These are phyloP conservation scores for Beauveria sp. DNA, from an alignment of 2,329 filamentous ascomycete species.

Conservation along the genomic window DNA sequence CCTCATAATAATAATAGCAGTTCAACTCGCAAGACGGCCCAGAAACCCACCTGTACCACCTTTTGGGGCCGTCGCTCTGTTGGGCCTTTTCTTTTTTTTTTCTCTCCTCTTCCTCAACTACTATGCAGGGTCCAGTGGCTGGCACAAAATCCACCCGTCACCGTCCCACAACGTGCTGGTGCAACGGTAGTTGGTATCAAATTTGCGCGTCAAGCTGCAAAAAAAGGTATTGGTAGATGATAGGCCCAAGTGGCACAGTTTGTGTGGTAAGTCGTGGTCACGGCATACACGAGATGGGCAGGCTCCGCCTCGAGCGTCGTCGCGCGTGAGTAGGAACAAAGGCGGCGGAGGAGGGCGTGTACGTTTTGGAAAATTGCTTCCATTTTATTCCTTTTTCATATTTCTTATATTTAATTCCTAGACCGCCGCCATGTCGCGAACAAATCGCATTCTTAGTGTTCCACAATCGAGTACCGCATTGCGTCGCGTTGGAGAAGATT, in stretches of 20 bases:
- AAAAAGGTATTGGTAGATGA: background rate
- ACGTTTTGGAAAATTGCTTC: background rate
- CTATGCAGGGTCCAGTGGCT: constrained; percentile 1
- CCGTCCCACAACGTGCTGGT: background rate
- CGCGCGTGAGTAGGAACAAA: background rate
- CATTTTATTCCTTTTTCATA: background rate
- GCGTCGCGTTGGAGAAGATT: background rate
- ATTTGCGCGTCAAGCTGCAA: background rate
- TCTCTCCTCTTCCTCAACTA: background rate
- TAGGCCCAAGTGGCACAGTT: background rate
- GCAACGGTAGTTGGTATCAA: constrained; percentile 1
- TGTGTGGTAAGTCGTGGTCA: background rate
- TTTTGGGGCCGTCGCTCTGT: background rate
- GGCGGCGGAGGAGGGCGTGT: constrained; percentile 4
- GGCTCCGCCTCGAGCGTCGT: background rate
- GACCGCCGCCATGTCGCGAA: background rate
- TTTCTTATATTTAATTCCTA: background rate
- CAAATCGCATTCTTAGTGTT: background rate
- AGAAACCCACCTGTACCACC: background rate
- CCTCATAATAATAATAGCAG: background rate
- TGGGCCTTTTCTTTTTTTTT: background rate
- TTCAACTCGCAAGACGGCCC: background rate
- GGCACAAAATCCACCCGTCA: background rate
- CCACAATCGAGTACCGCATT: background rate
- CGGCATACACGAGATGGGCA: background rate